phyloP scores from a whole-genome alignment of 176 grass and related monocot species.

The Oryza glaberrima region DNA sequence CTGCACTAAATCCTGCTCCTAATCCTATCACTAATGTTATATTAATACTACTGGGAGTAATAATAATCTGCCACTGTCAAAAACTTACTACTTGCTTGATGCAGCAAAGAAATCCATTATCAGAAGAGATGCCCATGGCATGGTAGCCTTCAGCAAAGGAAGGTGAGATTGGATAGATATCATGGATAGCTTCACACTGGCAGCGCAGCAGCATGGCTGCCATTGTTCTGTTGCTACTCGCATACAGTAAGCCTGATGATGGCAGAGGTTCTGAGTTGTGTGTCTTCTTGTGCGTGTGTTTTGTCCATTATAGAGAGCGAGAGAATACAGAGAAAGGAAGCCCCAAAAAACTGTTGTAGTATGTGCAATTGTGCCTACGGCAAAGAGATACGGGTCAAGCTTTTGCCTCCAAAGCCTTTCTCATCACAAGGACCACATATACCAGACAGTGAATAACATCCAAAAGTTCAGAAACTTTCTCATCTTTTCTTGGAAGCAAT shows the following conservation, averaged over 20 bases:
- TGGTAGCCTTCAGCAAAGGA: background rate
- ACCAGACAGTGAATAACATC: background rate
- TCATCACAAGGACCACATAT: slow-evolving; percentile 23
- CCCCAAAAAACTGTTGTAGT: background rate
- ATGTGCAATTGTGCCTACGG: background rate
- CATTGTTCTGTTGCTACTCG: background rate
- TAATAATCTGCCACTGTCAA: background rate
- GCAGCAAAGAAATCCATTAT: background rate
- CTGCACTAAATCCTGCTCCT: slow-evolving; percentile 14
- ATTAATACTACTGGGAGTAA: too few species aligned
- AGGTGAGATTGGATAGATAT: background rate
- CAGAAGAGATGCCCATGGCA: background rate
- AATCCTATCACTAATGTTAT: background rate
- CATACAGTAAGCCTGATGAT: background rate
- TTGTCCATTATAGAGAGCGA: background rate
- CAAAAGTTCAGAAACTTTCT: slow-evolving; percentile 6
- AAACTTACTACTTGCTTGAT: background rate
- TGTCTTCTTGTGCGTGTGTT: background rate
- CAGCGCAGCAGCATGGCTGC: background rate
- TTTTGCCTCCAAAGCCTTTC: slow-evolving; percentile 16
- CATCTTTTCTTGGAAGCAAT: slow-evolving; percentile 22
- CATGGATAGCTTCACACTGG: background rate
- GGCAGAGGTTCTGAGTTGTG: background rate
- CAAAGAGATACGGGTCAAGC: background rate
- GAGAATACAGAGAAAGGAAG: background rate